Base-by-base conservation (phyloP, 768 basidiomycete species). In the Pulveroboletus ravenelii region DNA sequence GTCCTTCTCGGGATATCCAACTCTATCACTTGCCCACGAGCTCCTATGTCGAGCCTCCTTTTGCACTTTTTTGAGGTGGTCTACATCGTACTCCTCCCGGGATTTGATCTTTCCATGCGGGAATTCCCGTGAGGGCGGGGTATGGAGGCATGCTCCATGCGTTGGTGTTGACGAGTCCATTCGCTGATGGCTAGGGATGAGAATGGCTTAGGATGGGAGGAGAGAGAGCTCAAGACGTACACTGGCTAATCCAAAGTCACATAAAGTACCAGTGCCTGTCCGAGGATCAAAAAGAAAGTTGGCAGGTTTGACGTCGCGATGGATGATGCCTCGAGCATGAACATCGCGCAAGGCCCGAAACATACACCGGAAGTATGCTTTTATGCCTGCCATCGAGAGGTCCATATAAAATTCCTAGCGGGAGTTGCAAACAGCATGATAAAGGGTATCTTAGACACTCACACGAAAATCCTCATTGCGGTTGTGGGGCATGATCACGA, bases 271-370 rank as follows among this genome's bases (percentile, higher is more conserved):
- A 12, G 83, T 74, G 10, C 87, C 87, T 7, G 85, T 87, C 34
- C 77, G 79, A 34, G 90, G 85, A 66, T 98, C 91, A 66, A 87
- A 97, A 32, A 98, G 77, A 66, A 98, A 98, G 67, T 98, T 98
- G 52, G 94, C 95, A 18, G 95, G 94, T 65, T 98, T 98, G 60
- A 98, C 90, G 68, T 98, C 95, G 40, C 95, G 89, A 67, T 98
- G 95, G 45, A 98, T 89, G 60, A 98, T 86, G 6, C 80, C 81
- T 47, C 93, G 77, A 10, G 81, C 72, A 65, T 98, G 94, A 23
- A 93, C 86, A 62, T 95, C 93, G 42, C 87, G 82, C 47, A 98
- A 69, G 3, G 90, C 94, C 38, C 89, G 86, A 66, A 98, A 84
- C 69, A 99, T 81, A 64, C 89, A 93, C 32, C 87, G 82, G 59